Conservation (phyloP, 2,329 filamentous ascomycete genomes). For the Claviceps sp. region DNA sequence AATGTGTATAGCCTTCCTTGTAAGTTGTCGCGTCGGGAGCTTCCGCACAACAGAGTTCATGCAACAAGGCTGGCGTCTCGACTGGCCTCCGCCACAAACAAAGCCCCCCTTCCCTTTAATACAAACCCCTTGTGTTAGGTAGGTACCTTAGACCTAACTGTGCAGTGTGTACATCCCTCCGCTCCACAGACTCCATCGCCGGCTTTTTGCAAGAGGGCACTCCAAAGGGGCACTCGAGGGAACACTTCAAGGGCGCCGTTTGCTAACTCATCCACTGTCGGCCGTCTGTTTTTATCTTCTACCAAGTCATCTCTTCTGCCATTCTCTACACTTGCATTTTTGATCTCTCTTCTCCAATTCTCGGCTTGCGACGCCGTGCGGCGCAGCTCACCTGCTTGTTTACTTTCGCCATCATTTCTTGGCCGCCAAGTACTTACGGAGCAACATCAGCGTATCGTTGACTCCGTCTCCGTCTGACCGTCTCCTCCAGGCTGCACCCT, state of each 20-base stretch:
- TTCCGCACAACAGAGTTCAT: neutral
- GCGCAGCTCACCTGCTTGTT: neutral
- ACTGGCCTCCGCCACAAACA: neutral
- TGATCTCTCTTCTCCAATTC: neutral
- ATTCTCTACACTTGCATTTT: slow-evolving; percentile 2
- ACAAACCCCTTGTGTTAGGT: neutral
- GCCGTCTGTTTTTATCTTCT: neutral
- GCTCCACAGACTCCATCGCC: neutral
- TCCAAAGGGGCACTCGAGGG: neutral
- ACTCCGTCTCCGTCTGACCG: neutral
- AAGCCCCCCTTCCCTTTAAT: neutral
- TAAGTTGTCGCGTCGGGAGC: neutral
- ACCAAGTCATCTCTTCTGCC: neutral
- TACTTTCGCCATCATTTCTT: neutral
- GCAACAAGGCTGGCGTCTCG: neutral
- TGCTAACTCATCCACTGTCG: neutral
- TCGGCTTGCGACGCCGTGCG: slow-evolving; percentile 4
- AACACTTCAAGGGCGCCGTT: neutral
- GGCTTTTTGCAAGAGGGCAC: no score
- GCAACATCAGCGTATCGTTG: neutral
- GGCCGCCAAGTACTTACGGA: neutral
- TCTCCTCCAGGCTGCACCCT: neutral
- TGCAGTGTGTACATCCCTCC: no score
- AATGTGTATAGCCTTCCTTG: no score
- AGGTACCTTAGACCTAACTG: no score